Evolutionary conservation across 257 asterid genomes (phyloP).

Genomic region (Rauvolfia tetraphylla): DNA sequence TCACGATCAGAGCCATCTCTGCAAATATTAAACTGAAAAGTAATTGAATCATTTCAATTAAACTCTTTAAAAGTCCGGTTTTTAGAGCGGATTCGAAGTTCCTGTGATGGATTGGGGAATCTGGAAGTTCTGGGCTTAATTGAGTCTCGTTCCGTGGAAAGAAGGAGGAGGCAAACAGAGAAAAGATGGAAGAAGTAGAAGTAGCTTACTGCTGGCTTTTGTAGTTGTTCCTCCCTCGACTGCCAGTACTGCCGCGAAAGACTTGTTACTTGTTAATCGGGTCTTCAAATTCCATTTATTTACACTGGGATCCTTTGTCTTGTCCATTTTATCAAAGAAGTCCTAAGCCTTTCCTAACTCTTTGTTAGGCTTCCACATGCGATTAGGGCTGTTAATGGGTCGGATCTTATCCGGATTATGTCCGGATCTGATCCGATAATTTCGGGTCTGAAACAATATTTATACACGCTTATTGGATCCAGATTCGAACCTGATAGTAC

Average conservation of each 20-base stretch:
- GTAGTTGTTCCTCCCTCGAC: not conserved
- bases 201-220: not conserved
- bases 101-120: not conserved
- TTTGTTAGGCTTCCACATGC: too few species aligned
- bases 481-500: too few species aligned
- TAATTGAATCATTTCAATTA: conserved; percentile 46
- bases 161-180: not conserved
- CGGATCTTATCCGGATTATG: too few species aligned
- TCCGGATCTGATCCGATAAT: too few species aligned
- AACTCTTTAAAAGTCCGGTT: not conserved
- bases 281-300: not conserved
- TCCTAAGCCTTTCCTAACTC: too few species aligned
- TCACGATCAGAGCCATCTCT: conserved; percentile 70
- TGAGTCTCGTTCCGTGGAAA: conserved; percentile 8
- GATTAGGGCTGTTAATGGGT: too few species aligned
- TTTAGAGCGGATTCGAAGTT: not conserved
- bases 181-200: not conserved
- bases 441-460: too few species aligned
- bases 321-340: not conserved
- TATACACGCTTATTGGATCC: too few species aligned
- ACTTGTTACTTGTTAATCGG: not conserved
- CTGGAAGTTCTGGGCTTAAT: not conserved
- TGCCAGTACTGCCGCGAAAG: not conserved
- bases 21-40: conserved; percentile 55
- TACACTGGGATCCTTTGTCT: not conserved